Evolutionary conservation across 2,329 filamentous ascomycete genomes (phyloP).

Genomic region (Magnaporthiopsis incrustans): DNA sequence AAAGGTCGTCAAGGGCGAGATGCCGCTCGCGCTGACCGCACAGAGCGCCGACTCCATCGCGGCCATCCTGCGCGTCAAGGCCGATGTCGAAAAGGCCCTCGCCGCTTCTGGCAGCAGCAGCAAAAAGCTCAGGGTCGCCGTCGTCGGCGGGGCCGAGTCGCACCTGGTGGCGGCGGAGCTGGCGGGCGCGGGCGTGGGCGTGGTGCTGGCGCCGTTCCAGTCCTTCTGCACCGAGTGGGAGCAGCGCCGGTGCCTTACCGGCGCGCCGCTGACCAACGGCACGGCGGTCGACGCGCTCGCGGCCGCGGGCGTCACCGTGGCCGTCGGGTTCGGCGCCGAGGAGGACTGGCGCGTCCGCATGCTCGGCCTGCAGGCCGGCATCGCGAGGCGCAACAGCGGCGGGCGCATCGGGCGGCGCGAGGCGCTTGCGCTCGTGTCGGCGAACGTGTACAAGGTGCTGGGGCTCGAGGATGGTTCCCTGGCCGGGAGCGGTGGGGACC

Average conservation of each 20-base stretch:
- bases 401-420: constrained; percentile 44
- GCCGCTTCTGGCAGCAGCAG: constrained; percentile 11
- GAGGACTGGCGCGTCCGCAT: constrained; percentile 58
- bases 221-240: constrained; percentile 51
- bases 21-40: constrained; percentile 49
- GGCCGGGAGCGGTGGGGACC: constrained; percentile 15
- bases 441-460: constrained; percentile 50
- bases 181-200: constrained; percentile 45
- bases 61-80: constrained; percentile 49
- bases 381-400: constrained; percentile 47
- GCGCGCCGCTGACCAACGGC: constrained; percentile 58
- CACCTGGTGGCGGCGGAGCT: constrained; percentile 51
- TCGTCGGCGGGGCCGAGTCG: constrained; percentile 57
- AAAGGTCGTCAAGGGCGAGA: constrained; percentile 43
- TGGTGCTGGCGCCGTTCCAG: constrained; percentile 53
- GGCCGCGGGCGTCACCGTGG: constrained; percentile 49
- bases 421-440: constrained; percentile 49
- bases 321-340: constrained; percentile 40
- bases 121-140: constrained; percentile 38
- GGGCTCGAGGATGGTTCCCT: constrained; percentile 29
- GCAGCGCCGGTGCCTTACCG: constrained; percentile 51
- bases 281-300: constrained; percentile 51
- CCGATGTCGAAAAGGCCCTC: constrained; percentile 39
- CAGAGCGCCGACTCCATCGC: constrained; percentile 58
- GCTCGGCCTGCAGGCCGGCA: constrained; percentile 51